Base-by-base conservation (phyloP, 345 rosid genomes). In the Nephelium lappaceum region DNA sequence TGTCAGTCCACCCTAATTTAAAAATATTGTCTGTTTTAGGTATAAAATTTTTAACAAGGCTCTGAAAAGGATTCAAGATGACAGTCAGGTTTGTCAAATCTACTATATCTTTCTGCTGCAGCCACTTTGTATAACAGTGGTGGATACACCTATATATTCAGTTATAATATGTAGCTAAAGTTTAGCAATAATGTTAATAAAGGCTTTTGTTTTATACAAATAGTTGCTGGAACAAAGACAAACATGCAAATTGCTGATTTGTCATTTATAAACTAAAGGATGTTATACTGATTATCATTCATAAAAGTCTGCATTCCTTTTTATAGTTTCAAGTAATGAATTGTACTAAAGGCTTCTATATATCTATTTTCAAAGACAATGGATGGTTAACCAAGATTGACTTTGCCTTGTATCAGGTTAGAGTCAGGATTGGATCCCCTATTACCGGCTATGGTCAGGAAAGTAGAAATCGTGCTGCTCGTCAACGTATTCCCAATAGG, bases 381-480 rank as follows among this genome's bases (percentile, higher is more conserved):
- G 8, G 71, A 12, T 23, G 11, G 1, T 80, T 67, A 39, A 71
- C 60, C 31, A 58, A 61, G 78, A 74, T 77, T 47, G 19, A 70
- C 66, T 69, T 63, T 84, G 66, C 69, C 75, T 68, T 69, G 9
- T 72, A 77, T 76, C 87, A 95, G 99, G 97, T 96, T 31, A 87
- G 95, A 83, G 92, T 93, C 78, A 89, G 99, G 88, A 94, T 96
- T 83, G 99, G 99, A 84, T 88, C 95, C 19, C 99, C 99, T 18
- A 91, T 96, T 79, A 96, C 91, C 21, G 99, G 99, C 49, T 96
- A 93, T 81, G 99, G 98, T 77, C 98, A 94, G 78, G 99, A 96
- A 86, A 91, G 91, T 60, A 89, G 97, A 82, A 96, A 96, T 81
- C 94, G 99, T 42, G 97, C 94, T 72, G 98, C 98, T 58, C 97